These are phyloP conservation scores for Penicillium sp. DNA, from an alignment of 2,329 filamentous ascomycete species.

Conservation along the genomic window DNA sequence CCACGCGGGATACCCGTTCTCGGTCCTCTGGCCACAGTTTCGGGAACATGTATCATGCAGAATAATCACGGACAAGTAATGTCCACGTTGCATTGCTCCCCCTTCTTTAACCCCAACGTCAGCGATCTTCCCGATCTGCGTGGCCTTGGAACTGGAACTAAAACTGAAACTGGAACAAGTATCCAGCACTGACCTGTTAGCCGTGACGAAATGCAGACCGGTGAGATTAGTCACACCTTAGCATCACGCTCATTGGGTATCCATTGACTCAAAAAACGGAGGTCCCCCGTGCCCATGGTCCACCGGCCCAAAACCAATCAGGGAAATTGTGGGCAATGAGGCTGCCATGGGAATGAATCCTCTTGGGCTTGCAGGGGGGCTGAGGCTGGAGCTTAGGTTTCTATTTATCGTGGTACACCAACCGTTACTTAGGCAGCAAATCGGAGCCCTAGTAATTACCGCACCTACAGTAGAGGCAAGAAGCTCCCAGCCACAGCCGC, in stretches of 20 bases:
- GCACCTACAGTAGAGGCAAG: background rate
- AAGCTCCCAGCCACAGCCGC: constrained; percentile 16
- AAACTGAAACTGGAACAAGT: background rate
- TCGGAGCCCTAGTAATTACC: constrained; percentile 2
- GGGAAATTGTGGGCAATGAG: constrained; percentile 5
- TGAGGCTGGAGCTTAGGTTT: background rate
- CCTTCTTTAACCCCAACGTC: constrained; percentile 23
- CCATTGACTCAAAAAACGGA: constrained; percentile 8
- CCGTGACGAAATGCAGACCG: constrained; percentile 12
- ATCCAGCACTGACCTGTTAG: background rate
- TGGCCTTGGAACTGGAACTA: background rate
- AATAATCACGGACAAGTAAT: background rate
- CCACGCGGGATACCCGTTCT: background rate
- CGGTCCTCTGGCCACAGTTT: background rate
- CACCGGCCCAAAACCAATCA: background rate
- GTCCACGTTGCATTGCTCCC: background rate
- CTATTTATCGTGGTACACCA: background rate
- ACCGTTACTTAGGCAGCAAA: background rate
- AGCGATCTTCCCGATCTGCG: constrained; percentile 30
- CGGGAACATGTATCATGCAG: background rate
- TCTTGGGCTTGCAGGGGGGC: background rate
- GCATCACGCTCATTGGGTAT: constrained; percentile 5
- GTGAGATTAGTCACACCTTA: constrained; percentile 6
- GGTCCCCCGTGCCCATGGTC: constrained; percentile 9
- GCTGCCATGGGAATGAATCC: background rate